These are phyloP conservation scores for Chalaropsis thielavioides DNA, from an alignment of 2,329 filamentous ascomycete genomes.

Conservation along the genomic window DNA sequence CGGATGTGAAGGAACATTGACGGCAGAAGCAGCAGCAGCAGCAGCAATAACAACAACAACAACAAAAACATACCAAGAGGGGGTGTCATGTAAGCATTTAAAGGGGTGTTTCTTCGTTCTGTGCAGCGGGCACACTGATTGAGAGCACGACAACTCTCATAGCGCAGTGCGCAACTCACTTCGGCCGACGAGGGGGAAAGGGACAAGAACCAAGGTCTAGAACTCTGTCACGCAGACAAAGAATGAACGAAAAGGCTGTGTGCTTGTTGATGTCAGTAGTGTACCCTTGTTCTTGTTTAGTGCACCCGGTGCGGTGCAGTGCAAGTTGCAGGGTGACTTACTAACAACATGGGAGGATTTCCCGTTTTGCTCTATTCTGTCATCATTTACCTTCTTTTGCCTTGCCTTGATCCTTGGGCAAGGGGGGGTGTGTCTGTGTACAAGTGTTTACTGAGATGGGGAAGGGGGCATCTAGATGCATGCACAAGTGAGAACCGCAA, in stretches of 20 bases:
- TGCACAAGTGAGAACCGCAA: neutral
- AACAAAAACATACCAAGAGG: too few species aligned
- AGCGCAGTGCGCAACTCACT: neutral
- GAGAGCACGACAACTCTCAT: neutral
- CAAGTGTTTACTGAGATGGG: neutral
- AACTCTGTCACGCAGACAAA: constrained; percentile 20
- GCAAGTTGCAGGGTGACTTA: neutral
- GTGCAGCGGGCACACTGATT: neutral
- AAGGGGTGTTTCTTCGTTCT: too few species aligned
- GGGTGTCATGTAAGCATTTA: too few species aligned
- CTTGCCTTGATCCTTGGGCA: neutral
- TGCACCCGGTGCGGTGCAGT: neutral
- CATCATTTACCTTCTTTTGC: constrained; percentile 1
- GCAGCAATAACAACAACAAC: too few species aligned
- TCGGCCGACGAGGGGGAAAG: neutral
- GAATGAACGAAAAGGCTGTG: constrained; percentile 18
- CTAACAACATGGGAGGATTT: constrained; percentile 3
- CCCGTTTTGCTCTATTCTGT: constrained; percentile 3
- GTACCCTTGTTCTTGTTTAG: neutral
- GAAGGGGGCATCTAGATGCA: neutral
- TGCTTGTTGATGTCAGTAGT: neutral
- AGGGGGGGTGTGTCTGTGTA: neutral
- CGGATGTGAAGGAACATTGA: too few species aligned
- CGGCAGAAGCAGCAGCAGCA: too few species aligned
- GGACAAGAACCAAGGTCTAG: constrained; percentile 19